Percentiles rank a stretch among this genome's conserved stretches.
These are phyloP conservation scores for Stachybotrys echinatus DNA, from an alignment of 2,329 filamentous ascomycete species.

Conservation along the genomic window DNA sequence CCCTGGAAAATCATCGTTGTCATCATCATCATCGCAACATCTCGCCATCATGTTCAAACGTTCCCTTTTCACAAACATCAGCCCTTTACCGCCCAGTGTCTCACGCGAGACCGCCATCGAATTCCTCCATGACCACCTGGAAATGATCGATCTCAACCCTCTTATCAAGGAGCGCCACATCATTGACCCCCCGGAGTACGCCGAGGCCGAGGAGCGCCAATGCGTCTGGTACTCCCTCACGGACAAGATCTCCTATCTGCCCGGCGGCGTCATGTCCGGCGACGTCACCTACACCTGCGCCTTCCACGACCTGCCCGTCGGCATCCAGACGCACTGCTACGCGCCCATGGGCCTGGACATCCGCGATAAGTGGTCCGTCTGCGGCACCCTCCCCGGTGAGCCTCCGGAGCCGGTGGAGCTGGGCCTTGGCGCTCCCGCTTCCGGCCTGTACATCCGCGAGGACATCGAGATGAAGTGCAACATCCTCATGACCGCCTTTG, in stretches of 20 bases:
- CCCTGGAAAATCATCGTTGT: too few relatives aligned
- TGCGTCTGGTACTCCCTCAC: slow-evolving; percentile 76
- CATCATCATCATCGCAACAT: background rate
- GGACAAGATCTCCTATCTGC: slow-evolving; percentile 71
- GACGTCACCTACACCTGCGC: slow-evolving; percentile 74
- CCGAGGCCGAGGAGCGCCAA: slow-evolving; percentile 63
- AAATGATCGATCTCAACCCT: slow-evolving; percentile 87
- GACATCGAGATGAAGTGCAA: slow-evolving; percentile 80
- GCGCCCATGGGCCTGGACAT: slow-evolving; percentile 79
- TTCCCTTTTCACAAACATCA: slow-evolving; percentile 70
- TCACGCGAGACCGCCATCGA: slow-evolving; percentile 65
- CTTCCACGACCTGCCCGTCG: slow-evolving; percentile 68
- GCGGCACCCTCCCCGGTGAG: slow-evolving; percentile 67
- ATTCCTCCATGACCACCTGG: slow-evolving; percentile 71
- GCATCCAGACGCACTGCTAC: slow-evolving; percentile 78
- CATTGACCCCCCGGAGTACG: slow-evolving; percentile 62
- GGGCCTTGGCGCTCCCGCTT: slow-evolving; percentile 57
- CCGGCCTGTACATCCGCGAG: slow-evolving; percentile 77
- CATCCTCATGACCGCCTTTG: slow-evolving; percentile 67
- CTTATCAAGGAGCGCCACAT: slow-evolving; percentile 67
- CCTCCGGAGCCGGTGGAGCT: slow-evolving; percentile 59
- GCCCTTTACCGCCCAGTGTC: slow-evolving; percentile 66
- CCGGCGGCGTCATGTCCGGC: slow-evolving; percentile 57
- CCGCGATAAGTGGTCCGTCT: slow-evolving; percentile 70
- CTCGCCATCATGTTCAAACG: slow-evolving; percentile 58